Conservation (phyloP, 768 basidiomycete species). For the Dioszegia aurantiaca region DNA sequence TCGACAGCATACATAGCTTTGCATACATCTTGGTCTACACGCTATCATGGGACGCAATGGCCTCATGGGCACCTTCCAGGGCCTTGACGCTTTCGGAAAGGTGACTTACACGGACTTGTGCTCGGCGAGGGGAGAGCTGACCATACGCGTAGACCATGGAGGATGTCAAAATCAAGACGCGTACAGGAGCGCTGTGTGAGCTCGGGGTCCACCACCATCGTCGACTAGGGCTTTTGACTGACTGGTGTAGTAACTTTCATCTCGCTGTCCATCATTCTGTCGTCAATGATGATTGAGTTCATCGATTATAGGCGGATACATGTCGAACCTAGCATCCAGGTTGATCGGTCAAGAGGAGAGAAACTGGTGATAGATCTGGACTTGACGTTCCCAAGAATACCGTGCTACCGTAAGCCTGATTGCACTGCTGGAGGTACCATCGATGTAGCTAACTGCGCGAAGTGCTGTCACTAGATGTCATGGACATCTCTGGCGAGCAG, state of each 20-base stretch:
- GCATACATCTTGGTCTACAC: background rate
- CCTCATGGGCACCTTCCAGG: slow-evolving; percentile 61
- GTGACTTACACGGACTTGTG: slow-evolving; percentile 55
- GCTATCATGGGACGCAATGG: slow-evolving; percentile 52
- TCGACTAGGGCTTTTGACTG: no score
- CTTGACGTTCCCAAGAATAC: slow-evolving; percentile 91
- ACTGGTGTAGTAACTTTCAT: slow-evolving; percentile 77
- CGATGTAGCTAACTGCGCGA: slow-evolving; percentile 1
- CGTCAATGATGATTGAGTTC: slow-evolving; percentile 90
- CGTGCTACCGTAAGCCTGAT: slow-evolving; percentile 78
- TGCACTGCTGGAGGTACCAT: background rate
- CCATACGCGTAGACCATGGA: slow-evolving; percentile 78
- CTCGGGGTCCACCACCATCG: no score
- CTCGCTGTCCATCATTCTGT: slow-evolving; percentile 84
- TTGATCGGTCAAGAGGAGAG: slow-evolving; percentile 92
- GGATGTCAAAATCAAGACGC: slow-evolving; percentile 98
- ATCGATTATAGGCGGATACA: slow-evolving; percentile 85
- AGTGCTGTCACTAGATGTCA: slow-evolving; percentile 95
- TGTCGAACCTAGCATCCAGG: slow-evolving; percentile 82
- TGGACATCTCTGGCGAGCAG: slow-evolving; percentile 96
- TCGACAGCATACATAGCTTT: background rate
- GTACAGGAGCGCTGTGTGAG: slow-evolving; percentile 85
- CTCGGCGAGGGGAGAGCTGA: background rate
- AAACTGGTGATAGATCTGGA: slow-evolving; percentile 88
- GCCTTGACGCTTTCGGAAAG: slow-evolving; percentile 99